A percentile compares a stretch with the other conserved stretches of the same genome.
Evolutionary conservation across 1,284 basidiomycete species (phyloP).

Genomic region (Melampsora americana): DNA sequence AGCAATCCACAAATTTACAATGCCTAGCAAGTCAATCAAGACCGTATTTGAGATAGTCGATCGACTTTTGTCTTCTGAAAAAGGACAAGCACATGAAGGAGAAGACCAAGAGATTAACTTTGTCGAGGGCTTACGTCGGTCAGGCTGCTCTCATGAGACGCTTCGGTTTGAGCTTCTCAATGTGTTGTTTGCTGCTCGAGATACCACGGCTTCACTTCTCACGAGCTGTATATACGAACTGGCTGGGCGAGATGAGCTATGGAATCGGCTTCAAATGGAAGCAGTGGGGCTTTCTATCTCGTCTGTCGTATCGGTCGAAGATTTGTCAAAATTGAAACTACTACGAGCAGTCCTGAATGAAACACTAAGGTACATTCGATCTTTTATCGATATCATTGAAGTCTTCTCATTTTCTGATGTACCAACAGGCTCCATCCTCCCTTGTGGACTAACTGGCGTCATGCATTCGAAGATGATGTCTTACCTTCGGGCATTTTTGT

Average conservation of each 20-base stretch:
- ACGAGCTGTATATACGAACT: slow-evolving; percentile 68
- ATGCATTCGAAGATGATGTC: slow-evolving; percentile 55
- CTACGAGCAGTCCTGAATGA: slow-evolving; percentile 71
- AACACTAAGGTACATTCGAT: slow-evolving; percentile 57
- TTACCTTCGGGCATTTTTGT: slow-evolving; percentile 51
- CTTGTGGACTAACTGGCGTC: slow-evolving; percentile 65
- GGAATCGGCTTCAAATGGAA: slow-evolving; percentile 62
- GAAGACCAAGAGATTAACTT: slow-evolving; percentile 12
- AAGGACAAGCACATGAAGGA: too few species aligned
- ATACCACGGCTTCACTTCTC: slow-evolving; percentile 64
- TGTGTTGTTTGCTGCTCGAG: slow-evolving; percentile 68
- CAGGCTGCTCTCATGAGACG: slow-evolving; percentile 48
- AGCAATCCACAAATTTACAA: too few species aligned
- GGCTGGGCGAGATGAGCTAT: slow-evolving; percentile 58
- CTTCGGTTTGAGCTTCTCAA: slow-evolving; percentile 69
- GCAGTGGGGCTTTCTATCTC: slow-evolving; percentile 53
- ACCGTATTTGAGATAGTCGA: too few species aligned
- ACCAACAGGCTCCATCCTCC: slow-evolving; percentile 65
- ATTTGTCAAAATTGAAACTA: slow-evolving; percentile 50
- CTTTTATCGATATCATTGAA: background rate
- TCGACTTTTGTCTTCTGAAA: too few species aligned
- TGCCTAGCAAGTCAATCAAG: too few species aligned
- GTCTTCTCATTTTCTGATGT: background rate
- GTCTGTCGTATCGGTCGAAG: background rate
- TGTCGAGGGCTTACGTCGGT: slow-evolving; percentile 21